phyloP scores from a whole-genome alignment of 441 rosid species.

The Pelargonium fulgidum region DNA sequence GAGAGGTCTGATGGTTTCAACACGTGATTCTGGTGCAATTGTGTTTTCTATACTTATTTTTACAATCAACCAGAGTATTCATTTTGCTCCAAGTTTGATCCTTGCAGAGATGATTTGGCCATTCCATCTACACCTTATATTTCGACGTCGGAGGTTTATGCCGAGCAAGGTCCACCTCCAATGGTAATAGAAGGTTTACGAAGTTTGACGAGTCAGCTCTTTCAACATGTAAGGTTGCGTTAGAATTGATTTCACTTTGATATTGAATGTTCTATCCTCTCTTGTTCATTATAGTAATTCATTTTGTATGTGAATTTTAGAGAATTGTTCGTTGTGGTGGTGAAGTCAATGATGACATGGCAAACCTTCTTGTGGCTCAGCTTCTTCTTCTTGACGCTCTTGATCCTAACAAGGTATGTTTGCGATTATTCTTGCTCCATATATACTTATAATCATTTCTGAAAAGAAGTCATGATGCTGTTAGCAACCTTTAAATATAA shows the following conservation, averaged over 20 bases:
- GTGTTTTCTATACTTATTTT: background rate
- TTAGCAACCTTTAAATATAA: background rate
- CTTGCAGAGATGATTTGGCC: constrained; percentile 69
- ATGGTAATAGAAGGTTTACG: constrained; percentile 85
- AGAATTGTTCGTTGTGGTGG: constrained; percentile 98
- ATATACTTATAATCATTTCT: background rate
- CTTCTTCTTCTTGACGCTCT: constrained; percentile 93
- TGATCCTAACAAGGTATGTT: constrained; percentile 73
- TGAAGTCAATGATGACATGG: constrained; percentile 96
- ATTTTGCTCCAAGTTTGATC: constrained; percentile 8
- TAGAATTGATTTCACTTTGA: constrained; percentile 10
- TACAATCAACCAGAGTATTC: background rate
- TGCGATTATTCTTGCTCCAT: background rate
- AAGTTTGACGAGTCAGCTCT: constrained; percentile 75
- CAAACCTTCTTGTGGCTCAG: constrained; percentile 87
- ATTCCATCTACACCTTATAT: constrained; percentile 67
- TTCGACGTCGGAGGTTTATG: constrained; percentile 48
- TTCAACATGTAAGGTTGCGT: constrained; percentile 50
- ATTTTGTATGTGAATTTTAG: constrained; percentile 28
- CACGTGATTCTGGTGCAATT: background rate
- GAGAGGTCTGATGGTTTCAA: background rate
- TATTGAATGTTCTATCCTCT: background rate
- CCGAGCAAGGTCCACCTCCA: constrained; percentile 72
- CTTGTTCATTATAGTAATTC: constrained; percentile 8
- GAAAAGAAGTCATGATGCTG: background rate